These are phyloP conservation scores for Albugo candida DNA, from an alignment of 352 stramenopile species.

Conservation along the genomic window DNA sequence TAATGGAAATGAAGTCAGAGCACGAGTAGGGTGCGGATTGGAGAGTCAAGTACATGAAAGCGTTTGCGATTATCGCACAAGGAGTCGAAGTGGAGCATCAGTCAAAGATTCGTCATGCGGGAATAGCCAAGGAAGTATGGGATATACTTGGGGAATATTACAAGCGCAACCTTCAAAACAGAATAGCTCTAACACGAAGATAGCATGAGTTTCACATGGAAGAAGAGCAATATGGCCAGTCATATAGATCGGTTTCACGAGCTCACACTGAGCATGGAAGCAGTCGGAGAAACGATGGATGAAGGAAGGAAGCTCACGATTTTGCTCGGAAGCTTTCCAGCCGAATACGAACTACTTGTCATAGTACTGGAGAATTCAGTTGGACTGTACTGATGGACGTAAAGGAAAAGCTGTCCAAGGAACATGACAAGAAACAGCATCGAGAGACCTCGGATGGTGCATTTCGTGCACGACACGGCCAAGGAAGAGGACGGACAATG, in stretches of 20 bases:
- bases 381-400: slow-evolving; percentile 4
- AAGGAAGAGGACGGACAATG: background rate
- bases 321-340: too few species aligned
- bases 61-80: slow-evolving; percentile 3
- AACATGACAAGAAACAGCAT: slow-evolving; percentile 4
- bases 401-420: slow-evolving; percentile 13
- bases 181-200: too few species aligned
- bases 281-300: slow-evolving; percentile 4
- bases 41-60: slow-evolving; percentile 6
- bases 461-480: slow-evolving; percentile 2
- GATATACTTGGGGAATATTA: too few species aligned
- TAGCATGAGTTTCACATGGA: too few species aligned
- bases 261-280: background rate
- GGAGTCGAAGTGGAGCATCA: slow-evolving; percentile 7
- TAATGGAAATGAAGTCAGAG: too few species aligned
- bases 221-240: too few species aligned
- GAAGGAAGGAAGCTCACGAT: too few species aligned
- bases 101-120: slow-evolving; percentile 1
- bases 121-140: too few species aligned
- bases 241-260: slow-evolving; percentile 3
- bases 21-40: too few species aligned
- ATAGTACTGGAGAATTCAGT: slow-evolving; percentile 10
- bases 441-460: too few species aligned
- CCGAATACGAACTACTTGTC: too few species aligned
- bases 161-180: too few species aligned